Base-by-base conservation (phyloP, 1,284 basidiomycete genomes). In the Leccinum huronense region DNA sequence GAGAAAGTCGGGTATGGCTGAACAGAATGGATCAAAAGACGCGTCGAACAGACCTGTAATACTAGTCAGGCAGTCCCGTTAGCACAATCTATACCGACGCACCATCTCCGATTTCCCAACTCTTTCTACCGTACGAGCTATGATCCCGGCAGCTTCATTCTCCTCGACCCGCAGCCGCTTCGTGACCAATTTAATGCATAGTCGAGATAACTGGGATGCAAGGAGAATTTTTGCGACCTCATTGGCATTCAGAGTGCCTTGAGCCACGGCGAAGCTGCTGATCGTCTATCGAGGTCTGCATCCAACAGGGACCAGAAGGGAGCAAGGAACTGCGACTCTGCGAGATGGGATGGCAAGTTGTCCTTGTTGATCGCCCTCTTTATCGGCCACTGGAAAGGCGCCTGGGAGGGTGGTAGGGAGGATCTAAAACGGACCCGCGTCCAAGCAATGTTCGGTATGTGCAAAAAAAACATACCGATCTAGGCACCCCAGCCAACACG, bases 241-340 rank as follows among this genome's bases (percentile, higher is more conserved):
- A 3, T 70, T 36, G 70, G 68, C 87, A 93, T 75, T 96, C 94
- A 13, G 8, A 93, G 73, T 0, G 91, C 83, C 0, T 82, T 80
- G 5, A 93, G 74, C 77, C 92, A 94, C 0, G 91, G 87, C 0
- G 81, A 78, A 3, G 82, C 81, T 1, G 83, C 80, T 14, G 79
- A 75, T 2, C 80, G 73, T 30, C 84, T 82, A 53, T 75, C 72
- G 84, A 79, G 19, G 81, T 86, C 84, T 13, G 85, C 85, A 58
- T 89, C 86, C 0, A 92, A 75, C 0, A 91, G 90, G 9, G 86
- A 84, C 90, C 93, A 94, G 70, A 96, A 88, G 0, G 90, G 85
- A 1, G 79, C 76, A 71, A 93, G 89, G 38, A 96, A 76, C n/a
- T 82, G 80, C 0, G 73, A 70, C 23, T 23, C 23, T 23, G 23